These are phyloP conservation scores for Epichloe bromicola DNA, from an alignment of 2,329 filamentous ascomycete genomes.

Conservation along the genomic window DNA sequence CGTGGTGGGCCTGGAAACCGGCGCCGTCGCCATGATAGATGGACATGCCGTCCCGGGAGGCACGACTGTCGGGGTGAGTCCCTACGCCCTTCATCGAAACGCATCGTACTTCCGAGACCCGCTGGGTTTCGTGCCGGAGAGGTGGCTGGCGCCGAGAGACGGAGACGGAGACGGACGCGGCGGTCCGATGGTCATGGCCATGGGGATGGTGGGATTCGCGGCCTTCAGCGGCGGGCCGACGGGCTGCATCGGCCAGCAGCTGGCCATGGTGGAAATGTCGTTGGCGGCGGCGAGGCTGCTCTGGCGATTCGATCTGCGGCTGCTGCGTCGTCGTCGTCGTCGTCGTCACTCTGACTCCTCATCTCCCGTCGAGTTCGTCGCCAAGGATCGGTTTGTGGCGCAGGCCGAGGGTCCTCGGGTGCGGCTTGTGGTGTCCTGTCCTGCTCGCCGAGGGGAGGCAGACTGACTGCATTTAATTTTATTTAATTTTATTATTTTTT, in stretches of 20 bases:
- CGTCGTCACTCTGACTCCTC: too few relatives aligned
- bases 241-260: conserved; percentile 3
- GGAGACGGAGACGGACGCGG: neutral
- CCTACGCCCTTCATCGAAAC: conserved; percentile 2
- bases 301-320: neutral
- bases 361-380: neutral
- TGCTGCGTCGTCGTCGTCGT: neutral
- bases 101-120: neutral
- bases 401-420: neutral
- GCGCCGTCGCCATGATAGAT: neutral
- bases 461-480: too few relatives aligned
- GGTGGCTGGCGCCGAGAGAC: conserved; percentile 1
- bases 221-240: neutral
- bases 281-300: neutral
- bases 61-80: neutral
- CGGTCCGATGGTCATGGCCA: neutral
- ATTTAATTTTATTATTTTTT: too few relatives aligned
- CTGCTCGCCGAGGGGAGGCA: neutral
- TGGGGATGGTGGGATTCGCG: neutral
- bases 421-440: neutral
- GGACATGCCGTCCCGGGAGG: neutral
- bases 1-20: neutral
- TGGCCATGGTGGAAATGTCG: neutral
- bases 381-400: neutral
- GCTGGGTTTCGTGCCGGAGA: conserved; percentile 1